Conservation (phyloP, 768 basidiomycete genomes). For the Coprinopsis strossmayeri region DNA sequence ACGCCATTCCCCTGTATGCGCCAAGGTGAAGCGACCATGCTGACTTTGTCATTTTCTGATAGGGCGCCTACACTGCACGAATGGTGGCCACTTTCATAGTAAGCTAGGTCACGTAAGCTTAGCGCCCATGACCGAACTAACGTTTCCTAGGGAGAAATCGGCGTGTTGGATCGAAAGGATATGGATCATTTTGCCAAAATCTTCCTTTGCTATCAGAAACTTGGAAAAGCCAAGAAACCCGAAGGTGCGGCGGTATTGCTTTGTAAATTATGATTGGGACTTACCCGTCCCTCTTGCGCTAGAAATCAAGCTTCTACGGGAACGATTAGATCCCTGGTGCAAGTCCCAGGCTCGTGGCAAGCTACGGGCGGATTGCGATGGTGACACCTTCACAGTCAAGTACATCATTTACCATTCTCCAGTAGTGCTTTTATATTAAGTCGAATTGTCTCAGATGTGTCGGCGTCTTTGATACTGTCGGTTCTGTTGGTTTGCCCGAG, state of each 20-base stretch:
- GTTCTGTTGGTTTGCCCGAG: slow-evolving; percentile 62
- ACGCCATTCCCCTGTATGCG: slow-evolving; percentile 12
- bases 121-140: neutral
- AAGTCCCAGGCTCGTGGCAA: slow-evolving; percentile 46
- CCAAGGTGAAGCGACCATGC: neutral
- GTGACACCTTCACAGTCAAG: slow-evolving; percentile 56
- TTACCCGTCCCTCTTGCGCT: neutral
- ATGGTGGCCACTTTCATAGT: slow-evolving; percentile 72
- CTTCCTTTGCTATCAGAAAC: slow-evolving; percentile 53
- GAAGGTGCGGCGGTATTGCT: slow-evolving; percentile 27
- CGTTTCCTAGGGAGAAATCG: slow-evolving; percentile 52
- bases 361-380: slow-evolving; percentile 38
- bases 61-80: slow-evolving; percentile 74
- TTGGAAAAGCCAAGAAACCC: slow-evolving; percentile 46
- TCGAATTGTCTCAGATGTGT: slow-evolving; percentile 38
- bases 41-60: slow-evolving; percentile 7
- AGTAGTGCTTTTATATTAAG: neutral
- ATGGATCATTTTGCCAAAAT: slow-evolving; percentile 70
- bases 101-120: slow-evolving; percentile 12
- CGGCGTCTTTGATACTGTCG: slow-evolving; percentile 78
- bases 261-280: neutral
- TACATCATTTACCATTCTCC: slow-evolving; percentile 23
- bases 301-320: slow-evolving; percentile 34
- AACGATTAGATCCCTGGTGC: slow-evolving; percentile 50
- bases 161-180: slow-evolving; percentile 59